Percentiles rank a stretch among this genome's conserved stretches.
Evolutionary conservation across 1,284 basidiomycete species (phyloP).

Genomic region (Rhizopogon parksii): DNA sequence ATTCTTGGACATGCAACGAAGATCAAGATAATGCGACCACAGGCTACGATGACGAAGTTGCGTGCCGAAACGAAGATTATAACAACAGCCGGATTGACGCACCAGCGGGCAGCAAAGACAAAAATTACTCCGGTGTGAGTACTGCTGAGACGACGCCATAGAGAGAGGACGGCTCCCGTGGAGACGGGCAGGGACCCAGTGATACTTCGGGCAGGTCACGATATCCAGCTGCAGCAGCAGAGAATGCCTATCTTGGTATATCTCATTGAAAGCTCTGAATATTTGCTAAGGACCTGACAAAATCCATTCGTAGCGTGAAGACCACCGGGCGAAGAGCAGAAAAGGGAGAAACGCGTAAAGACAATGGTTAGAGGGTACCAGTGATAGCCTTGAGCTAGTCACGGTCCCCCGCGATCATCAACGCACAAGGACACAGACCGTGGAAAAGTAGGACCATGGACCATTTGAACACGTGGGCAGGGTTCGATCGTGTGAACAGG

Average conservation of each 20-base stretch:
- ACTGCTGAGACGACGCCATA: neutral
- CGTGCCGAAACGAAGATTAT: neutral
- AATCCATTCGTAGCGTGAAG: neutral
- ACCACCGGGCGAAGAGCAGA: neutral
- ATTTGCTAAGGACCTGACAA: neutral
- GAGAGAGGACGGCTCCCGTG: conserved; percentile 5
- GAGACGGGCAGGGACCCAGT: conserved; percentile 6
- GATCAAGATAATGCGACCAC: neutral
- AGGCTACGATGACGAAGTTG: neutral
- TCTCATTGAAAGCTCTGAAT: conserved; percentile 2
- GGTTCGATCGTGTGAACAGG: conserved; percentile 3
- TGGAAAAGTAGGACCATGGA: neutral
- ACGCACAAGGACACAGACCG: neutral
- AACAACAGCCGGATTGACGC: neutral
- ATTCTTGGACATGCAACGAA: neutral
- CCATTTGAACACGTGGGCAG: conserved; percentile 1
- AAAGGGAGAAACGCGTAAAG: no score
- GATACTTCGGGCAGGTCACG: neutral
- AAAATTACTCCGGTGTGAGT: neutral
- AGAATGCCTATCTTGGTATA: conserved; percentile 19
- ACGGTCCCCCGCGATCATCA: no score
- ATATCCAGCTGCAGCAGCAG: conserved; percentile 9
- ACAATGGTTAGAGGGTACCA: neutral
- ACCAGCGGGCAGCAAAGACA: neutral
- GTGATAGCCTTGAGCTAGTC: no score